Evolutionary conservation across 2,329 filamentous ascomycete genomes (phyloP).

Genomic region (Penicillium sp.): DNA sequence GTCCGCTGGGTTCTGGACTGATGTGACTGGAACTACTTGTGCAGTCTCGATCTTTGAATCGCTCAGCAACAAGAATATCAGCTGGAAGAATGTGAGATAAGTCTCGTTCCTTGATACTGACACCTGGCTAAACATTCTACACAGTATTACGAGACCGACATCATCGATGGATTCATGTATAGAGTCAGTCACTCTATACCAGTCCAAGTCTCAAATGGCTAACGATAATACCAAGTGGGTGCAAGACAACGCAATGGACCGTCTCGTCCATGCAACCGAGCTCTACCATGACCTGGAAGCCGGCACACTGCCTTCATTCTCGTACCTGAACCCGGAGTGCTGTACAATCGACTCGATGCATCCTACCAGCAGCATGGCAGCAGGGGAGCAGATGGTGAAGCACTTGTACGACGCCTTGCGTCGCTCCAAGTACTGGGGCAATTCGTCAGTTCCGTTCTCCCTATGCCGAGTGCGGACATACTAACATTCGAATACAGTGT

Average conservation of each 20-base stretch:
- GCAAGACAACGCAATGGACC: constrained; percentile 37
- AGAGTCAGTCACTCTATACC: constrained; percentile 15
- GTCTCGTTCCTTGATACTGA: background rate
- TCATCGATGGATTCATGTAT: constrained; percentile 39
- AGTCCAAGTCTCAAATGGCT: background rate
- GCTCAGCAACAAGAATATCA: constrained; percentile 35
- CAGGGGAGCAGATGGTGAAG: constrained; percentile 42
- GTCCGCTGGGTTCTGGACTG: constrained; percentile 32
- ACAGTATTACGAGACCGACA: constrained; percentile 41
- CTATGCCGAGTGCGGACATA: background rate
- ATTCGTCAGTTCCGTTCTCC: constrained; percentile 20
- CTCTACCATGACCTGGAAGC: constrained; percentile 66
- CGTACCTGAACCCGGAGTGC: constrained; percentile 48
- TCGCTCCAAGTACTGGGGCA: constrained; percentile 41
- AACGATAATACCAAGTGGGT: constrained; percentile 29
- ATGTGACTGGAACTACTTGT: constrained; percentile 36
- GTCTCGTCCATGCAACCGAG: constrained; percentile 29
- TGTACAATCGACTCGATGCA: constrained; percentile 41
- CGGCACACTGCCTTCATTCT: constrained; percentile 67
- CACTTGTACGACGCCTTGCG: constrained; percentile 45
- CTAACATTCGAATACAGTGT: constrained; percentile 20
- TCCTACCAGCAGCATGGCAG: constrained; percentile 39
- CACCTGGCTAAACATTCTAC: background rate
- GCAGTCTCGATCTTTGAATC: constrained; percentile 41
- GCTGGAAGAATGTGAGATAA: constrained; percentile 37